A percentile compares a stretch with the other conserved stretches of the same genome.
Conservation (phyloP, 176 grass and related monocot genomes). For the Juncus inflexus region DNA sequence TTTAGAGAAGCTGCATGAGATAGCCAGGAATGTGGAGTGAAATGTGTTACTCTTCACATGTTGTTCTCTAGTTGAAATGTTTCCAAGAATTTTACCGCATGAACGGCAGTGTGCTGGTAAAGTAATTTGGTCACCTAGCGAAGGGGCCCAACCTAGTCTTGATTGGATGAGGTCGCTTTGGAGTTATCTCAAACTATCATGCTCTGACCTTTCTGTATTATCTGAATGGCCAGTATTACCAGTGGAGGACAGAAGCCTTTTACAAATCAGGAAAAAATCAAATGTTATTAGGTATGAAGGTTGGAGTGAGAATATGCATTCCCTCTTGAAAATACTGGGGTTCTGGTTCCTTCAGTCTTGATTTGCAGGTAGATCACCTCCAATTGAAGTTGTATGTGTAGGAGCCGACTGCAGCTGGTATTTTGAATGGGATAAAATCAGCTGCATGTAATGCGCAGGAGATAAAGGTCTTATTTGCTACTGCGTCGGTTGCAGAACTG, state of each 20-base stretch:
- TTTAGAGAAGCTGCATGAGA: conserved; percentile 68
- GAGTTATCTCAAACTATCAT: conserved; percentile 72
- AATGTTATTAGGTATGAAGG: conserved; percentile 91
- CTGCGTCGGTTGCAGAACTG: conserved; percentile 62
- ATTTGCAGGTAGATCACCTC: conserved; percentile 79
- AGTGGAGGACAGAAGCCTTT: conserved; percentile 50
- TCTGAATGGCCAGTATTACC: conserved; percentile 91
- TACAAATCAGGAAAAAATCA: conserved; percentile 77
- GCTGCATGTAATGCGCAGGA: conserved; percentile 47
- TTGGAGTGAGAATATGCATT: conserved; percentile 96
- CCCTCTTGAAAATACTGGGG: conserved; percentile 78
- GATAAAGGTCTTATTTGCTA: conserved; percentile 52
- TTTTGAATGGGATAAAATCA: conserved; percentile 78
- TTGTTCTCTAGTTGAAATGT: conserved; percentile 61
- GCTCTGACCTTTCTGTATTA: conserved; percentile 77
- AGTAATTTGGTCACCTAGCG: conserved; percentile 71
- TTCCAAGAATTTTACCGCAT: conserved; percentile 87
- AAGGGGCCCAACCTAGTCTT: conserved; percentile 70
- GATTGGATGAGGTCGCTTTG: conserved; percentile 82
- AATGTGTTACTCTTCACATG: conserved; percentile 76
- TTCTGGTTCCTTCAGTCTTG: conserved; percentile 62
- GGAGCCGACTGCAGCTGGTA: conserved; percentile 73
- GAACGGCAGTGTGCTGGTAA: conserved; percentile 78
- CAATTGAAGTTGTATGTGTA: conserved; percentile 73
- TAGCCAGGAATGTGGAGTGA: conserved; percentile 58